Percentiles rank a stretch among this genome's conserved stretches.
phyloP scores from a whole-genome alignment of 2,329 filamentous ascomycete genomes.

The Aspergillus brunneoviolaceus region DNA sequence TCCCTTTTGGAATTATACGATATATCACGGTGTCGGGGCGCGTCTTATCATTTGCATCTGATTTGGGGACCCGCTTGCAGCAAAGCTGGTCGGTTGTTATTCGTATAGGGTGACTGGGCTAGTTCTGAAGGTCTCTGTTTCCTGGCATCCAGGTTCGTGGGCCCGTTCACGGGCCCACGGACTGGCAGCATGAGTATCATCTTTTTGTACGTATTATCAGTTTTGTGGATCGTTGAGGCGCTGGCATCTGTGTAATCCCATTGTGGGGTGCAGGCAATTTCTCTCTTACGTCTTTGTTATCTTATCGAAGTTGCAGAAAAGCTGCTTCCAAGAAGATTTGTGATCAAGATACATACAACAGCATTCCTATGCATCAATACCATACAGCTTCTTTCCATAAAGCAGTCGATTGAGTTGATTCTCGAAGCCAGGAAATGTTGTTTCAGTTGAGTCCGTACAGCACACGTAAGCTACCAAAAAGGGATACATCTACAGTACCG shows the following conservation, averaged over 20 bases:
- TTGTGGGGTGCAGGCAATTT: background rate
- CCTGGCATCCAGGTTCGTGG: conserved; percentile 4
- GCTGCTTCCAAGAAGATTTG: conserved; percentile 5
- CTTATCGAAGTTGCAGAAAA: no score
- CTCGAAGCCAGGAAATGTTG: no score
- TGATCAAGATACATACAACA: conserved; percentile 10
- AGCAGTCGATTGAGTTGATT: background rate
- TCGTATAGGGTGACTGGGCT: conserved; percentile 1
- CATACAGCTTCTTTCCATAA: background rate
- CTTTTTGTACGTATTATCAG: conserved; percentile 5
- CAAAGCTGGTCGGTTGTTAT: conserved; percentile 4
- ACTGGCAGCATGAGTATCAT: conserved; percentile 9
- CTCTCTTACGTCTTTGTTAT: conserved; percentile 4
- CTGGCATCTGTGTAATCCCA: background rate
- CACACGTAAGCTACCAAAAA: background rate
- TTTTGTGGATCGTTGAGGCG: conserved; percentile 1
- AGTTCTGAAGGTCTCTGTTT: conserved; percentile 7
- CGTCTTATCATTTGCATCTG: conserved; percentile 5
- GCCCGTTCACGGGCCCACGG: conserved; percentile 1
- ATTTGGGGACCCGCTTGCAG: background rate
- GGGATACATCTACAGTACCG: background rate
- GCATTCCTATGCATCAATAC: background rate
- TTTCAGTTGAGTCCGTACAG: no score
- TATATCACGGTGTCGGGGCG: conserved; percentile 8
- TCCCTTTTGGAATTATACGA: background rate